Base-by-base conservation (phyloP, 106 monocot species). In the Narthecium ossifragum region DNA sequence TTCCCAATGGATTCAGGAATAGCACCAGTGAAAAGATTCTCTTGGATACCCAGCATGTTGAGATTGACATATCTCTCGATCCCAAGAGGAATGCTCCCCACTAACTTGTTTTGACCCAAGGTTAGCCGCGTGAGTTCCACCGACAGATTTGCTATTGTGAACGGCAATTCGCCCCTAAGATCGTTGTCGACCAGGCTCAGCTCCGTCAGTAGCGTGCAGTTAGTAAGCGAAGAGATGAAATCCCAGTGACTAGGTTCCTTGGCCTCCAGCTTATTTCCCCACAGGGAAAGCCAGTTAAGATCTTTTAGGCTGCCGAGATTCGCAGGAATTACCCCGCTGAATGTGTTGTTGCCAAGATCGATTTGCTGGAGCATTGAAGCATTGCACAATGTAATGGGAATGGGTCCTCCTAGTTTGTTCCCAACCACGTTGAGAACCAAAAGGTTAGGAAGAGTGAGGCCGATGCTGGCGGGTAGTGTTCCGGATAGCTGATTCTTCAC, bases 221-320 rank as follows among this genome's bases (percentile, higher is more conserved):
- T 65, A 3, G 65, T 36, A 25, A 65, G 28, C 2, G 65, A 53
- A 15, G 34, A 8, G 39, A 54, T 23, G 22, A 65, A 65, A 11
- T 6, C 17, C 53, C 65, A 53, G 8, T 32, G 11, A 13, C 43
- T 39, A 53, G n/a, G n/a, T n/a, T n/a, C n/a, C n/a, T 46, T 31
- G 11, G 51, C 65, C 30, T 37, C 11, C 8, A 65, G 53, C 3
- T 53, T 53, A 52, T 65, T 65, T 18, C 25, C n/a, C 6, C 6
- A 22, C 14, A 65, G 37, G 2, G 2, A n/a, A 0, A 65, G 10
- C 24, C 12, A 10, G 26, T 2, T 8, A 1, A 65, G 37, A 15
- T 15, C 27, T 17, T 5, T 12, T 8, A 65, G 27, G 13, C 26
- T 0, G 1, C 65, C 65, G 1, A 65, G 1, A 31, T 65, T 54